These are phyloP conservation scores for Komagataella populi DNA, from an alignment of 805 yeast genomes.

Conservation along the genomic window DNA sequence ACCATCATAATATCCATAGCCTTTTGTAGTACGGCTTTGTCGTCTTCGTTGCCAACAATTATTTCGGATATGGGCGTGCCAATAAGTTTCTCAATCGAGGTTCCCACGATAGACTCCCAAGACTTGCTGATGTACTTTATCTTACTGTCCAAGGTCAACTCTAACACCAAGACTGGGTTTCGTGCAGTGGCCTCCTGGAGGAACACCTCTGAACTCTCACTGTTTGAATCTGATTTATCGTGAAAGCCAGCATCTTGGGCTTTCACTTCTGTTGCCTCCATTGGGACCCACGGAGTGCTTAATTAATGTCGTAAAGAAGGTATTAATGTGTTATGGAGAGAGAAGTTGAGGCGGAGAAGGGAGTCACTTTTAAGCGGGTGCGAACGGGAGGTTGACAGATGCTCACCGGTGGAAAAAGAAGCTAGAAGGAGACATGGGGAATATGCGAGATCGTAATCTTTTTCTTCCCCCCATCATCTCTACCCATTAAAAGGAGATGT, in stretches of 20 bases:
- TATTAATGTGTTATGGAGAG: not conserved
- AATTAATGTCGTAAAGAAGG: not conserved
- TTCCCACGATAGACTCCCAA: constrained; percentile 74
- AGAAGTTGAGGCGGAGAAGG: not conserved
- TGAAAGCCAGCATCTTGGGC: not conserved
- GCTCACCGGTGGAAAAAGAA: not conserved
- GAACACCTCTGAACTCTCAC: not conserved
- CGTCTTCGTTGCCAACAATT: constrained; percentile 53
- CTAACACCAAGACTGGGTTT: constrained; percentile 70
- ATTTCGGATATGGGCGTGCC: constrained; percentile 45
- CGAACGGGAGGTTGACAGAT: not conserved
- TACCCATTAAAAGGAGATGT: not conserved
- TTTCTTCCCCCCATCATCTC: not conserved
- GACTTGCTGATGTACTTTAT: constrained; percentile 62
- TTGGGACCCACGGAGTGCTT: not conserved
- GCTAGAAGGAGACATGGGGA: not conserved
- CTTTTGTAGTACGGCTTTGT: constrained; percentile 50
- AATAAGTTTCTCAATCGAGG: constrained; percentile 38
- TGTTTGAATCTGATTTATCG: not conserved
- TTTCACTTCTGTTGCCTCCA: not conserved
- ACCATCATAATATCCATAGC: constrained; percentile 59
- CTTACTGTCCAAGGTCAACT: constrained; percentile 66
- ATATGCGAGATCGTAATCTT: not conserved
- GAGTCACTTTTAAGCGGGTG: not conserved
- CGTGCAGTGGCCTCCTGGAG: not conserved